A percentile compares a stretch with the other conserved stretches of the same genome.
phyloP scores from a whole-genome alignment of 2,329 filamentous ascomycete species.

The Paecilomyces niveus region DNA sequence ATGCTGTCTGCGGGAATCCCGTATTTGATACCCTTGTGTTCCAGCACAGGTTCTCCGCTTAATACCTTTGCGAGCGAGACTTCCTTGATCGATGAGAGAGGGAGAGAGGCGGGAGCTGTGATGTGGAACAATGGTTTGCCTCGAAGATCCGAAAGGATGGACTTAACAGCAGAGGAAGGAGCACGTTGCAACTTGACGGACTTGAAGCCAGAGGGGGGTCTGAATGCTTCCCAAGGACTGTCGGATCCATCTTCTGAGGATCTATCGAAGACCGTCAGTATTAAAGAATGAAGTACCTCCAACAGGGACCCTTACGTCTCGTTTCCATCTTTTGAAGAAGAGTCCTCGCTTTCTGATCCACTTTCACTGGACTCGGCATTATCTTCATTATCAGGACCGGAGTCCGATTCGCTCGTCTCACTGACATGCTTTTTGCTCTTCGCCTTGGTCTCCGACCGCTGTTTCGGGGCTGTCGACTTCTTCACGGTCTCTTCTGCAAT shows the following conservation, averaged over 20 bases:
- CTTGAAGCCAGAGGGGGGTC: constrained; percentile 38
- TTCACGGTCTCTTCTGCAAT: constrained; percentile 18
- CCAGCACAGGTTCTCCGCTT: constrained; percentile 35
- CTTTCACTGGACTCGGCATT: constrained; percentile 13
- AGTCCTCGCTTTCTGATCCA: constrained; percentile 14
- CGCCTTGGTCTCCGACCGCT: constrained; percentile 9
- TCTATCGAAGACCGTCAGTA: constrained; percentile 3
- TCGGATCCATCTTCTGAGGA: constrained; percentile 9
- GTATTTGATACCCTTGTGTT: constrained; percentile 36
- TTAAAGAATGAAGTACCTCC: not conserved
- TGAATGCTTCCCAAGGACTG: constrained; percentile 30
- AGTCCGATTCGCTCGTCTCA: constrained; percentile 11
- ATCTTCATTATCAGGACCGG: constrained; percentile 12
- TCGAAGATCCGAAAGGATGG: constrained; percentile 30
- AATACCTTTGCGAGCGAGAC: constrained; percentile 35
- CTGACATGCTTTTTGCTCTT: not conserved
- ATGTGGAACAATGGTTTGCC: constrained; percentile 45
- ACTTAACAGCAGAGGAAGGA: constrained; percentile 24
- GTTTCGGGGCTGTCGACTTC: constrained; percentile 10
- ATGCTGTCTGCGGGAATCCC: constrained; percentile 29
- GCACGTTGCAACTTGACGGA: constrained; percentile 23
- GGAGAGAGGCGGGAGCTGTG: constrained; percentile 37
- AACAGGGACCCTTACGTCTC: not conserved
- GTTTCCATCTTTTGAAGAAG: constrained; percentile 1
- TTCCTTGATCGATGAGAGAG: constrained; percentile 38